These are phyloP conservation scores for Triticum monococcum DNA, from an alignment of 176 grass and related monocot species.

Conservation along the genomic window DNA sequence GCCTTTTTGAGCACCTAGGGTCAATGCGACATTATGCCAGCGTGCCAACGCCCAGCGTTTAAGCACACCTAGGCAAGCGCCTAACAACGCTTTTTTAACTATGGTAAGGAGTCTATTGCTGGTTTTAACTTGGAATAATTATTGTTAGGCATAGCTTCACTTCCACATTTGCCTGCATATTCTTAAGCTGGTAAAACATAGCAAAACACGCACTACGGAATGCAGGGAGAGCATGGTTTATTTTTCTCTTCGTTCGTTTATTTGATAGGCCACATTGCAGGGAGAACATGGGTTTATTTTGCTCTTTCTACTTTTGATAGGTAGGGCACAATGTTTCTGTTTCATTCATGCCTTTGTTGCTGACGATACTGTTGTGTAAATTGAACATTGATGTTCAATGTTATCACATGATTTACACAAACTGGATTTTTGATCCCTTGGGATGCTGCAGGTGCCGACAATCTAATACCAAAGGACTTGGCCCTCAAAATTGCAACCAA, in stretches of 20 bases:
- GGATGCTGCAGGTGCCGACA: constrained; percentile 66
- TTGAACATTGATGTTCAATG: too few species aligned
- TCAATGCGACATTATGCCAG: too few species aligned
- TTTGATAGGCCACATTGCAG: too few species aligned
- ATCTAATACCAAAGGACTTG: constrained; percentile 89
- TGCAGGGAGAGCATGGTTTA: too few species aligned
- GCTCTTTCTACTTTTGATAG: background rate
- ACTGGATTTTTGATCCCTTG: background rate
- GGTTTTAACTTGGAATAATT: background rate
- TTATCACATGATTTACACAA: background rate
- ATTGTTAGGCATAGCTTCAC: background rate
- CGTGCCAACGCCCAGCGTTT: too few species aligned
- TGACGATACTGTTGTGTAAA: background rate
- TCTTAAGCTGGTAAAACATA: background rate
- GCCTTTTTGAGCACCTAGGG: too few species aligned
- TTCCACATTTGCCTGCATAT: background rate
- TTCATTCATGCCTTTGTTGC: background rate
- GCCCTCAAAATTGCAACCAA: constrained; percentile 89
- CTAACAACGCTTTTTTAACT: too few species aligned
- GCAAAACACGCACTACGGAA: too few species aligned
- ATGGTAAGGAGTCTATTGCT: too few species aligned
- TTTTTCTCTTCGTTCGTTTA: too few species aligned
- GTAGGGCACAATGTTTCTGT: constrained; percentile 2
- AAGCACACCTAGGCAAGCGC: too few species aligned
- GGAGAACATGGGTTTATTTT: too few species aligned